phyloP scores from a whole-genome alignment of 768 basidiomycete genomes.

The Hemileccinum rubropunctum region DNA sequence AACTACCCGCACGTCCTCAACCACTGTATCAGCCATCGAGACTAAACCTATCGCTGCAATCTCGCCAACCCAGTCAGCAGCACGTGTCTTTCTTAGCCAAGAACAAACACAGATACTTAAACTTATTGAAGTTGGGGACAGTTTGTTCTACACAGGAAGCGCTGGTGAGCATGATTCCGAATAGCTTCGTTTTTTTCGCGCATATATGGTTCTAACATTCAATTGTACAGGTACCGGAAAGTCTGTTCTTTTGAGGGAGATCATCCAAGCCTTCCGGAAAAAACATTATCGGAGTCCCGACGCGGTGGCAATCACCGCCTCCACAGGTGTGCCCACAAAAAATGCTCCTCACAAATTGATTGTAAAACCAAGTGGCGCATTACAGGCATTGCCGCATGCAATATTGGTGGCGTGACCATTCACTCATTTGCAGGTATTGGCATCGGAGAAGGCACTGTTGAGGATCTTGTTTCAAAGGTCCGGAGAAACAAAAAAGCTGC shows the following conservation, averaged over 20 bases:
- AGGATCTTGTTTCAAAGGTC: constrained; percentile 62
- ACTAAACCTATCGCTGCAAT: constrained; percentile 8
- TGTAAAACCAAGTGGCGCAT: background rate
- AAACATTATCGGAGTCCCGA: constrained; percentile 54
- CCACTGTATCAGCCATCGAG: constrained; percentile 7
- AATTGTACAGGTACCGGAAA: constrained; percentile 81
- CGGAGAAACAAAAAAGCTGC: constrained; percentile 82
- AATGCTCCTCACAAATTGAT: background rate
- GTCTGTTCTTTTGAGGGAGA: constrained; percentile 90
- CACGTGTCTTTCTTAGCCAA: constrained; percentile 64
- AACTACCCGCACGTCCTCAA: constrained; percentile 10
- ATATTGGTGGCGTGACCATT: constrained; percentile 93
- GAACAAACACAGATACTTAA: constrained; percentile 86
- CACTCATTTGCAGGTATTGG: constrained; percentile 97
- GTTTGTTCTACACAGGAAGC: constrained; percentile 94
- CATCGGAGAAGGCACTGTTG: constrained; percentile 64
- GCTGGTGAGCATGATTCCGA: constrained; percentile 63
- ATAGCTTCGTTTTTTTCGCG: constrained; percentile 5
- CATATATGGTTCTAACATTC: constrained; percentile 13
- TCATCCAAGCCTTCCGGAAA: constrained; percentile 71
- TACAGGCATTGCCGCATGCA: constrained; percentile 90
- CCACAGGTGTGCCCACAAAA: constrained; percentile 59
- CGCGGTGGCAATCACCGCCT: constrained; percentile 90
- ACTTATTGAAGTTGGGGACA: constrained; percentile 69
- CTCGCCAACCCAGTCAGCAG: constrained; percentile 28